Base-by-base conservation (phyloP, 768 basidiomycete genomes). In the Ephemerocybe angulata region DNA sequence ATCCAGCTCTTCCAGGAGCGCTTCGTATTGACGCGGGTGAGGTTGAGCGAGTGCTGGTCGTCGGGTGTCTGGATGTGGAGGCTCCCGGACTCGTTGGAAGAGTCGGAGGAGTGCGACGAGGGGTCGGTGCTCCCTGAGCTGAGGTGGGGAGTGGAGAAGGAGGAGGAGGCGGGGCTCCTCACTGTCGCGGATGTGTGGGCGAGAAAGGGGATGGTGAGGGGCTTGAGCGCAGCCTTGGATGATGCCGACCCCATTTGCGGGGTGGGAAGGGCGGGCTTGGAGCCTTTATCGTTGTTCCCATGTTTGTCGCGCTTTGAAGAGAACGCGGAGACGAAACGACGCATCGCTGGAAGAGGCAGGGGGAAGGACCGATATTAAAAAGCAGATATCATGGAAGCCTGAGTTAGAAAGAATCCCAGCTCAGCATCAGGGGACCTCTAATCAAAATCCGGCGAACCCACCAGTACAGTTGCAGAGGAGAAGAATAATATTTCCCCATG, bases 271-370 rank as follows among this genome's bases (percentile, higher is more conserved):
- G 55, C 55, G 13, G 12, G 44, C 17, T 15, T 15, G 17, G 19
- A 6, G 22, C 28, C 40, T 42, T 42, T 42, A 42, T 42, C 40
- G 25, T 50, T 54, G 46, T 60, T 52, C 54, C 68, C 69, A 54
- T 67, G 65, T 67, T 71, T 79, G 71, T 76, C 72, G 59, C 69
- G 72, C 64, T 70, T 75, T 63, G 71, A 65, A 64, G 67, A 63
- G 60, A 88, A 82, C 62, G 83, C 79, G 49, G 84, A 80, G 54
- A 78, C 78, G 65, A 89, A 70, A 61, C 86, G 82, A 64, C 84
- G 84, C 86, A 88, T 88, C 33, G 37, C 38, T 40, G 27, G 37
- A 55, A 49, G 56, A 57, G 50, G 49, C 55, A 52, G 50, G 41
- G 31, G 49, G 40, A 58, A 42, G 58, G 46, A 19, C 33, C 54